Conservation (phyloP, 345 rosid genomes). For the Brassica incana region DNA sequence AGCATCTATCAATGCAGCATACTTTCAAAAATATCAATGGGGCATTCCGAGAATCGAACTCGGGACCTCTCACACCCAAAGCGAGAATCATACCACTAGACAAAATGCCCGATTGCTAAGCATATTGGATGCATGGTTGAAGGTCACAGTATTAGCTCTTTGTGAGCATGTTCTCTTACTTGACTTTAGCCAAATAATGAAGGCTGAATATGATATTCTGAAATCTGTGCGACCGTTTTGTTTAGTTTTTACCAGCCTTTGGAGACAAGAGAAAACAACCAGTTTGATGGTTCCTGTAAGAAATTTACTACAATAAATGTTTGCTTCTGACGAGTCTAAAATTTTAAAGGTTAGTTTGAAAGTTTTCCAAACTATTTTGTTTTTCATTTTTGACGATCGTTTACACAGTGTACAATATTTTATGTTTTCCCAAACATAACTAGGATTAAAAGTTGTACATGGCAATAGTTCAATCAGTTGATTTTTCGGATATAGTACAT, state of each 20-base stretch:
- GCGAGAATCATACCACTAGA: constrained; percentile 75
- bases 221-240: not conserved
- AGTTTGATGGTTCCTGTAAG: not conserved
- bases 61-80: not conserved
- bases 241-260: too few relatives aligned
- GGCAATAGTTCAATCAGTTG: too few relatives aligned
- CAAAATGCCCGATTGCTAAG: constrained; percentile 51
- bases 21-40: not conserved
- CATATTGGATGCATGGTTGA: not conserved
- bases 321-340: not conserved
- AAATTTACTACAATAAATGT: not conserved
- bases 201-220: not conserved
- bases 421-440: too few relatives aligned
- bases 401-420: too few relatives aligned
- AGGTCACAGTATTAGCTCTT: not conserved
- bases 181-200: not conserved
- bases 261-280: not conserved
- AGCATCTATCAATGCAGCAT: too few relatives aligned
- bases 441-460: too few relatives aligned
- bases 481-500: too few relatives aligned
- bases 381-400: not conserved
- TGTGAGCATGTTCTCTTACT: not conserved
- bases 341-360: too few relatives aligned
- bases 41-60: not conserved
- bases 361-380: too few relatives aligned